A percentile compares a stretch with the other conserved stretches of the same genome.
phyloP scores from a whole-genome alignment of 2,329 filamentous ascomycete genomes.

The Aureobasidium mangrovei region DNA sequence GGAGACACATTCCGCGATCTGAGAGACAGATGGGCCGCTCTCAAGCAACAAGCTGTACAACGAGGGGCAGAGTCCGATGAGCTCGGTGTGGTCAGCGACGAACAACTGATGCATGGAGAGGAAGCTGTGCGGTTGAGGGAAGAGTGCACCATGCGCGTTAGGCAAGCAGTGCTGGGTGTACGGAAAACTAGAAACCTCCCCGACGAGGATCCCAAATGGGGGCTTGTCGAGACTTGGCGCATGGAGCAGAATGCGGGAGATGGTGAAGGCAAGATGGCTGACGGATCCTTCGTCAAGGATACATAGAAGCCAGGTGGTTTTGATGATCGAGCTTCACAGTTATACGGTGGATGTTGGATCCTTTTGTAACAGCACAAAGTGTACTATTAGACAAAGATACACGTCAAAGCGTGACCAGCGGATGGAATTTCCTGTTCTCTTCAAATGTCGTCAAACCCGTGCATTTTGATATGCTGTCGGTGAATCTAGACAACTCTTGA shows the following conservation, averaged over 20 bases:
- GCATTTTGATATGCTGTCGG: no score
- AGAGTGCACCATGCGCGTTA: conserved; percentile 69
- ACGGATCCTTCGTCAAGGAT: conserved; percentile 53
- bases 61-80: conserved; percentile 22
- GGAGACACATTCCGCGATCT: conserved; percentile 71
- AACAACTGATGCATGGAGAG: conserved; percentile 56
- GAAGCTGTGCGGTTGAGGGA: conserved; percentile 70
- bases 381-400: no score
- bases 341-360: no score
- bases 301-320: conserved; percentile 26
- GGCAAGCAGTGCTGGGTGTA: conserved; percentile 72
- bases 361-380: no score
- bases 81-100: conserved; percentile 56
- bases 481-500: no score
- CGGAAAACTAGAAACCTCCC: conserved; percentile 62
- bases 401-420: no score
- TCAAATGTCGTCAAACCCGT: no score
- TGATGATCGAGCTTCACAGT: no score
- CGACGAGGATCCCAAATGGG: conserved; percentile 70
- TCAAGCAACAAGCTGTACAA: conserved; percentile 48
- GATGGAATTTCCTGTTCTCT: no score
- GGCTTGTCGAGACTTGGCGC: conserved; percentile 73
- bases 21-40: conserved; percentile 61
- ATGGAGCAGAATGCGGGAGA: conserved; percentile 45
- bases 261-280: conserved; percentile 52